These are phyloP conservation scores for Penicillium concentricum DNA, from an alignment of 2,329 filamentous ascomycete genomes.

Conservation along the genomic window DNA sequence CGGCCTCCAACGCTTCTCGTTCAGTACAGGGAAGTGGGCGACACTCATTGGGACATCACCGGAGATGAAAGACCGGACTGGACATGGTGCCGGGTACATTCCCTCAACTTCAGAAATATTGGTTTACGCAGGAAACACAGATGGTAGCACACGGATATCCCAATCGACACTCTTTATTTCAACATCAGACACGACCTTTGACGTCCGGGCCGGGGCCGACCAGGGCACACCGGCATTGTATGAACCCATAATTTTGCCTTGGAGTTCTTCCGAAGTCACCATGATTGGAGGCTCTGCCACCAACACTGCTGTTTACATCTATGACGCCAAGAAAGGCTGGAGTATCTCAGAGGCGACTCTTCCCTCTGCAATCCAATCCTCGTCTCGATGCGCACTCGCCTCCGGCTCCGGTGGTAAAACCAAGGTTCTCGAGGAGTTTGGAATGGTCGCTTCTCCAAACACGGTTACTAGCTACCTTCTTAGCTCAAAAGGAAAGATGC, in stretches of 20 bases:
- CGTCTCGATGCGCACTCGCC: slow-evolving; percentile 65
- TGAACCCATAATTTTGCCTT: slow-evolving; percentile 70
- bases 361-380: slow-evolving; percentile 58
- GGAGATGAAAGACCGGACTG: slow-evolving; percentile 66
- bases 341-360: slow-evolving; percentile 64
- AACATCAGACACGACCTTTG: slow-evolving; percentile 62
- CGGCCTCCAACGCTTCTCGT: slow-evolving; percentile 71
- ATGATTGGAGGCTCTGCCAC: slow-evolving; percentile 70
- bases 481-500: slow-evolving; percentile 56
- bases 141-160: slow-evolving; percentile 58
- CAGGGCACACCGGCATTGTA: slow-evolving; percentile 59
- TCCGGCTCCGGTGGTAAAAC: slow-evolving; percentile 67
- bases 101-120: slow-evolving; percentile 69
- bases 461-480: slow-evolving; percentile 67
- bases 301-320: slow-evolving; percentile 71
- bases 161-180: slow-evolving; percentile 74
- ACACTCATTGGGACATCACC: slow-evolving; percentile 50
- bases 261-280: slow-evolving; percentile 68
- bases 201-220: slow-evolving; percentile 59
- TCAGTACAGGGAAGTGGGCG: slow-evolving; percentile 58
- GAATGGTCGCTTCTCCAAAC: slow-evolving; percentile 73
- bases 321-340: slow-evolving; percentile 64
- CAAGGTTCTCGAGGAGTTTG: slow-evolving; percentile 75
- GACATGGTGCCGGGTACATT: slow-evolving; percentile 76
- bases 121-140: slow-evolving; percentile 74